phyloP scores from a whole-genome alignment of 805 yeast genomes.

The Nakazawaea molendinolei region DNA sequence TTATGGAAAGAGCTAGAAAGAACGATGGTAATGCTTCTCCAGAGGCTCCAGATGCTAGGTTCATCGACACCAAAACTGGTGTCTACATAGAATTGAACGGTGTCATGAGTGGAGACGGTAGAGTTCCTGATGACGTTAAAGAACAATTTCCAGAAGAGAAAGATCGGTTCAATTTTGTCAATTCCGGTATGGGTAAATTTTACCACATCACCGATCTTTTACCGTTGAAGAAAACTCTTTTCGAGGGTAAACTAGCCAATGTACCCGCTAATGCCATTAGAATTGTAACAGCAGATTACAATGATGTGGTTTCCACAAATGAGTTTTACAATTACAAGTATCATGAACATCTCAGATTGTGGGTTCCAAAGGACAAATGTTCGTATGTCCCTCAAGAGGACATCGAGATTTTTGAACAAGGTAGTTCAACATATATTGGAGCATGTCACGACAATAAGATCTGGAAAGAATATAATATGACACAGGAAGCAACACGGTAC shows the following conservation, averaged over 20 bases:
- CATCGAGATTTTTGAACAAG: slow-evolving; percentile 25
- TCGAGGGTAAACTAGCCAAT: slow-evolving; percentile 24
- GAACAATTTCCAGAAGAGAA: slow-evolving; percentile 15
- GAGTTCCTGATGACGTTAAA: slow-evolving; percentile 16
- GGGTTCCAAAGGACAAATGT: slow-evolving; percentile 31
- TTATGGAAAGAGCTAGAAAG: slow-evolving; percentile 38
- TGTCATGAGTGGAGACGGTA: slow-evolving; percentile 22
- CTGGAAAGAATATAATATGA: slow-evolving; percentile 32
- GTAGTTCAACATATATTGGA: slow-evolving; percentile 30
- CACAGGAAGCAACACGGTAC: slow-evolving; percentile 22
- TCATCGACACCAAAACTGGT: slow-evolving; percentile 56
- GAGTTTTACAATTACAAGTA: slow-evolving; percentile 23
- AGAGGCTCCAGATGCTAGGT: slow-evolving; percentile 42
- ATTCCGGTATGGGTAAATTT: slow-evolving; percentile 29
- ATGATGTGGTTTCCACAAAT: slow-evolving; percentile 18
- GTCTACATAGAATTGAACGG: slow-evolving; percentile 55
- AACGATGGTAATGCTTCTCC: slow-evolving; percentile 41
- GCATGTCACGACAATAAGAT: slow-evolving; percentile 33
- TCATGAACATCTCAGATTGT: slow-evolving; percentile 29
- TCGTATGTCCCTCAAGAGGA: slow-evolving; percentile 35
- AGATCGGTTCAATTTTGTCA: slow-evolving; percentile 21
- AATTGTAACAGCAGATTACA: slow-evolving; percentile 19
- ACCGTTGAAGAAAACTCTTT: slow-evolving; percentile 22
- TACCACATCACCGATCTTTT: slow-evolving; percentile 21
- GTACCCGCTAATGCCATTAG: slow-evolving; percentile 19